phyloP scores from a whole-genome alignment of 2,329 filamentous ascomycete genomes.

The Elsinoe fawcettii region DNA sequence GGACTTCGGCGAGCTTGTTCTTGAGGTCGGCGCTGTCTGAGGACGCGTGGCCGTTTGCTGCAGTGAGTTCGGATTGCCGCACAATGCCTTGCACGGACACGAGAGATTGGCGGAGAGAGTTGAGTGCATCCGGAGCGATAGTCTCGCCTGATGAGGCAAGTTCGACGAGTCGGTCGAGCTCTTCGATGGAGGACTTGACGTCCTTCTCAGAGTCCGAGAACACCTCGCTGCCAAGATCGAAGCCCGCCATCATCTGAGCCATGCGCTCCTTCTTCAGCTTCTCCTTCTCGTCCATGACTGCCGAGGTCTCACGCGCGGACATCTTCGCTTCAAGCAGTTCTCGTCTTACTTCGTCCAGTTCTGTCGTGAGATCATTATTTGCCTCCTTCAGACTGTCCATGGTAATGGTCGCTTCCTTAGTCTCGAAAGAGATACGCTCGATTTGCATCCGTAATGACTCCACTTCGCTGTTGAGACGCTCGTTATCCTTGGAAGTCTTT shows the following conservation, averaged over 20 bases:
- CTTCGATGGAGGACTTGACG: conserved; percentile 75
- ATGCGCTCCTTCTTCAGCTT: conserved; percentile 98
- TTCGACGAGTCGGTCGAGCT: conserved; percentile 70
- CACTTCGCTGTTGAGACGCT: conserved; percentile 73
- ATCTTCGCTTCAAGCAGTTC: conserved; percentile 93
- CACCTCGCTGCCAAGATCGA: conserved; percentile 84
- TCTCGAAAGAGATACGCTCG: conserved; percentile 89
- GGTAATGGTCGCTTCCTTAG: conserved; percentile 92
- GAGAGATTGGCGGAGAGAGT: conserved; percentile 67
- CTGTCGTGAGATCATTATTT: conserved; percentile 81
- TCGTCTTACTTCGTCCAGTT: conserved; percentile 92
- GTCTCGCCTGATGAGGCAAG: conserved; percentile 68
- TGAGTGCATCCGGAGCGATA: conserved; percentile 73
- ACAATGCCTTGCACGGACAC: conserved; percentile 88
- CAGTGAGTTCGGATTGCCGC: conserved; percentile 80
- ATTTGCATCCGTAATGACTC: conserved; percentile 96
- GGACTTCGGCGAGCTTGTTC: conserved; percentile 62
- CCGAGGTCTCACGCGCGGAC: conserved; percentile 87
- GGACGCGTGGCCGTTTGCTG: conserved; percentile 58
- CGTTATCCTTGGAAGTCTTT: conserved; percentile 81
- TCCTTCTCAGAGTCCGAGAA: conserved; percentile 89
- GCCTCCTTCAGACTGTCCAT: conserved; percentile 97
- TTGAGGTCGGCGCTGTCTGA: conserved; percentile 61
- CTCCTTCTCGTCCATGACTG: conserved; percentile 91
- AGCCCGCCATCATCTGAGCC: conserved; percentile 99